Conservation (phyloP, 495 filamentous ascomycete species). For the Niebla homalea region DNA sequence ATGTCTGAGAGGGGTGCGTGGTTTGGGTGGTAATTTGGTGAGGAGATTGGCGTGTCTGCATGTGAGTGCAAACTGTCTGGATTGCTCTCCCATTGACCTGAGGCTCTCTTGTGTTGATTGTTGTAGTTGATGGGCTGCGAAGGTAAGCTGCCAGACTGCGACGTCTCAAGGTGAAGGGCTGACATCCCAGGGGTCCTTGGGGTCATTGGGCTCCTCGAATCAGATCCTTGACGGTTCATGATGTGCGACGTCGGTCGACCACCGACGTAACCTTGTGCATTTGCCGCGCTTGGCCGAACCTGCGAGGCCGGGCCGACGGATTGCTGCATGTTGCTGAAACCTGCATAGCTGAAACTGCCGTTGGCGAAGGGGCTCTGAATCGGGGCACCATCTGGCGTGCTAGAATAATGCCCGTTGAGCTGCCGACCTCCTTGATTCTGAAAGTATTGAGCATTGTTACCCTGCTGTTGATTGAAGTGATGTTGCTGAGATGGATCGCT, state of each 20-base stretch:
- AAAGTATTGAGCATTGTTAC: conserved; percentile 31
- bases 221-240: conserved; percentile 58
- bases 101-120: conserved; percentile 62
- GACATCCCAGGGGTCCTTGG: conserved; percentile 57
- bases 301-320: conserved; percentile 20
- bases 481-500: conserved; percentile 21
- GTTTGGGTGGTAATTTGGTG: conserved; percentile 42
- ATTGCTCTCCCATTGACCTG: conserved; percentile 69
- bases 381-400: conserved; percentile 75
- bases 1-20: conserved; percentile 58
- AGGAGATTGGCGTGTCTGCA: conserved; percentile 69
- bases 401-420: conserved; percentile 64
- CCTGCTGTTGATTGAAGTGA: conserved; percentile 15
- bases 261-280: conserved; percentile 39
- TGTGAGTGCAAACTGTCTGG: conserved; percentile 68
- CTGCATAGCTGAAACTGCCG: conserved; percentile 55
- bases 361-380: conserved; percentile 78
- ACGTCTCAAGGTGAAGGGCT: conserved; percentile 44
- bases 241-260: conserved; percentile 44
- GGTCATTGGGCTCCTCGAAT: conserved; percentile 62
- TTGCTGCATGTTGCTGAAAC: conserved; percentile 49
- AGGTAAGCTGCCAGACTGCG: conserved; percentile 55
- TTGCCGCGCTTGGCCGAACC: conserved; percentile 33
- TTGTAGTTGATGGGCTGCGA: conserved; percentile 55
- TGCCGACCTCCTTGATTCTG: conserved; percentile 39